Evolutionary conservation across 2,329 filamentous ascomycete species (phyloP).

Genomic region (Dothistroma pini): DNA sequence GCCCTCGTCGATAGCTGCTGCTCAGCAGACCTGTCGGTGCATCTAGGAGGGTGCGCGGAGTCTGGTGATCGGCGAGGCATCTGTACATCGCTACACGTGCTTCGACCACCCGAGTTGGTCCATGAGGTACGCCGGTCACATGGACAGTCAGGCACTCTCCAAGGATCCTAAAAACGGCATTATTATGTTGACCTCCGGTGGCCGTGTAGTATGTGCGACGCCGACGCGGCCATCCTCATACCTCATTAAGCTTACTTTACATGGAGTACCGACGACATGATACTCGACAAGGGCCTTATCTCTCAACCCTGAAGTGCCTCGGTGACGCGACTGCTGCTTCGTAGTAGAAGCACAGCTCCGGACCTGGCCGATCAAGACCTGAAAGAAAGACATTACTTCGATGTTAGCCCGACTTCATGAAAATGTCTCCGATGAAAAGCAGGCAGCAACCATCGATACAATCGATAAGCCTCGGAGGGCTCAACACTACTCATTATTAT

Average conservation of each 20-base stretch:
- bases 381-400: background rate
- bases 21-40: too few species aligned
- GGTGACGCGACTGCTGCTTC: background rate
- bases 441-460: background rate
- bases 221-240: background rate
- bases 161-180: too few species aligned
- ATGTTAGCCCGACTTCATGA: background rate
- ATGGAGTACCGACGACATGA: background rate
- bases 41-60: too few species aligned
- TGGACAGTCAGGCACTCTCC: too few species aligned
- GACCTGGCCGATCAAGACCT: background rate
- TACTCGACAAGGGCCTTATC: background rate
- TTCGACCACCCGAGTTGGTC: too few species aligned
- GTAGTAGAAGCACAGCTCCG: background rate
- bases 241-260: background rate
- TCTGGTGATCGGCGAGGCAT: too few species aligned
- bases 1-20: too few species aligned
- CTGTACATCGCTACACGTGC: too few species aligned
- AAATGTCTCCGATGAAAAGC: background rate
- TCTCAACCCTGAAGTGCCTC: background rate
- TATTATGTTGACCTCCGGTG: too few species aligned
- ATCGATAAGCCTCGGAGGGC: background rate
- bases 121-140: too few species aligned
- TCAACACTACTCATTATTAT: background rate
- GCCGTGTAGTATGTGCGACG: background rate